Evolutionary conservation across 1,139 yeast species (phyloP).

Genomic region (Pichia norvegensis): DNA sequence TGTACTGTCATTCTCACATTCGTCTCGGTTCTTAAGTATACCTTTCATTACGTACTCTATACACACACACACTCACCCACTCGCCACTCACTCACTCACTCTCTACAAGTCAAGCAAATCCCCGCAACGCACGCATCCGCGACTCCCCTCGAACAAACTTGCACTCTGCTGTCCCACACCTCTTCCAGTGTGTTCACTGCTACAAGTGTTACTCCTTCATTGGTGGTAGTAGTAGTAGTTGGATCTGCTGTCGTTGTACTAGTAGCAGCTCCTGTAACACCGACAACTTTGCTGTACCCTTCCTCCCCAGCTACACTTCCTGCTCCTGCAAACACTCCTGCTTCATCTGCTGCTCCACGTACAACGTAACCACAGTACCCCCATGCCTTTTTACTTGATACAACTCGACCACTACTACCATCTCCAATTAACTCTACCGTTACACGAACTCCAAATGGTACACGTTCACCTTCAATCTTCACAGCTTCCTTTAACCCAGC

Average conservation of each 20-base stretch:
- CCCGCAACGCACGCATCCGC: not conserved
- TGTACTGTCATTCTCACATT: not conserved
- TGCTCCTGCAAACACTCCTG: conserved; percentile 63
- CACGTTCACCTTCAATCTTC: conserved; percentile 17
- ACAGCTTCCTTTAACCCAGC: not conserved
- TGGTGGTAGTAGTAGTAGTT: not conserved
- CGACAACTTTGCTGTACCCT: conserved; percentile 34
- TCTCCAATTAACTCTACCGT: conserved; percentile 51
- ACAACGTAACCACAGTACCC: conserved; percentile 76
- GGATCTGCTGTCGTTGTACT: not conserved
- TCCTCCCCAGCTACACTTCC: conserved; percentile 61
- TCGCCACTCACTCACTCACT: not conserved
- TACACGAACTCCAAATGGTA: conserved; percentile 74
- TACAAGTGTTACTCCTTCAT: not conserved
- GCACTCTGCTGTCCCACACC: not conserved
- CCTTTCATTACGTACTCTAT: not conserved
- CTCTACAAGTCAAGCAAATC: not conserved
- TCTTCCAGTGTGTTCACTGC: conserved; percentile 1
- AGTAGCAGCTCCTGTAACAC: not conserved
- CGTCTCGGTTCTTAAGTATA: not conserved
- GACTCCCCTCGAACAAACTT: not conserved
- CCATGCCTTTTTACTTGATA: conserved; percentile 67
- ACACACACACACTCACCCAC: not conserved
- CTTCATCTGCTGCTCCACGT: conserved; percentile 54
- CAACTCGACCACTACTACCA: conserved; percentile 41